Evolutionary conservation across 108 stramenopile genomes (phyloP), one percentile per base, ranked within the genome.

Genomic region (Mediolabrus comicus): DNA sequence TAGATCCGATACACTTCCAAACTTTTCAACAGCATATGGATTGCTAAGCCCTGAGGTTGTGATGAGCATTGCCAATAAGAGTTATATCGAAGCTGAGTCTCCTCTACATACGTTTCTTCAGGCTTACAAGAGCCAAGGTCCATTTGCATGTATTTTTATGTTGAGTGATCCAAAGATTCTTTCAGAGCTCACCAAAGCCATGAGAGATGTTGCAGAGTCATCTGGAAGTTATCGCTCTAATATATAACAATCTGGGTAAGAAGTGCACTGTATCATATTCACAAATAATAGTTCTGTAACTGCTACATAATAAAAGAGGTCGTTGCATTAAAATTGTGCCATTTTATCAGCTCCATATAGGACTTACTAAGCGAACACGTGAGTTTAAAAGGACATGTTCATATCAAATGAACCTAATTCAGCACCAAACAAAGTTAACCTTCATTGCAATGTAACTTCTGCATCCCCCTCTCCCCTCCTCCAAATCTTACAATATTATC

Each of bases 91-190:
- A 14, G n/a, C 11, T 14, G n/a, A 58, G 8, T 17, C 25, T 17
- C 17, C 41, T 49, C 10, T 49, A n/a, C 8, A 63, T 17, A 53
- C 43, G 11, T 89, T 89, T 62, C 59, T 89, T 5, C 17, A 65
- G 2, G 76, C 69, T 8, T 89, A 89, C 60, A 39, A 56, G 24
- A 31, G 59, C 52, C 31, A 79, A 19, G 87, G 87, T 12, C 87
- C 87, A 14, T 80, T 89, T 72, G 83, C 87, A 34, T 89, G 87
- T 58, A 74, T 89, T 0, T 65, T 55, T 17, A 84, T 89, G 81
- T 46, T 89, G 17, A 80, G 81, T 26, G 87, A 89, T 65, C 81
- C 83, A 1, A 70, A 84, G 3, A 51, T 89, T 14, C 56, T 89
- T 3, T 85, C 87, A 4, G 79, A 86, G 58, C 62, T 89, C 27